Evolutionary conservation across 768 basidiomycete species (phyloP).

Genomic region (Tricholoma sp.): DNA sequence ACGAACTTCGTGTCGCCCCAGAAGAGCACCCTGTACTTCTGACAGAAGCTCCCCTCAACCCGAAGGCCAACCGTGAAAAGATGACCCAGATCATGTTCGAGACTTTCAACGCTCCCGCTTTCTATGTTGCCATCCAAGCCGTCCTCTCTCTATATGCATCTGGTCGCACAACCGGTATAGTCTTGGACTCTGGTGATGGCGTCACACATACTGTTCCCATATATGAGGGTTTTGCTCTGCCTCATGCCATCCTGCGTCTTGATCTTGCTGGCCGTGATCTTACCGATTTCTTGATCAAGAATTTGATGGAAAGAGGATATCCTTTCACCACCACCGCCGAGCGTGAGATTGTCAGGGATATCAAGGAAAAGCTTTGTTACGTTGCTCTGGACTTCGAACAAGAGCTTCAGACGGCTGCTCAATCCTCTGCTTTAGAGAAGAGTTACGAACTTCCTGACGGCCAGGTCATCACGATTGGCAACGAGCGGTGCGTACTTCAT

Average conservation of each 20-base stretch:
- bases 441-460: constrained; percentile 90
- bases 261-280: constrained; percentile 92
- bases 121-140: constrained; percentile 91
- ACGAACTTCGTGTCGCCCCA: constrained; percentile 89
- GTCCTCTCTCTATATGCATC: constrained; percentile 90
- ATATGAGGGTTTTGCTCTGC: constrained; percentile 90
- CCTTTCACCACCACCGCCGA: constrained; percentile 92
- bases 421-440: constrained; percentile 88
- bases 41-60: constrained; percentile 90
- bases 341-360: constrained; percentile 92
- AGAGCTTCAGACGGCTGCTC: constrained; percentile 86
- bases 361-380: constrained; percentile 97
- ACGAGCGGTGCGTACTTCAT: constrained; percentile 74
- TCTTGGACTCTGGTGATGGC: constrained; percentile 95
- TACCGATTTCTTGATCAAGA: constrained; percentile 80
- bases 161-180: constrained; percentile 92
- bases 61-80: constrained; percentile 90
- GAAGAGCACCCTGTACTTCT: constrained; percentile 91
- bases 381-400: constrained; percentile 94
- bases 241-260: constrained; percentile 89
- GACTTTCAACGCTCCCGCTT: constrained; percentile 90
- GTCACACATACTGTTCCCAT: constrained; percentile 96
- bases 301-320: constrained; percentile 88
- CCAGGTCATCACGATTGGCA: constrained; percentile 93
- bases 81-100: constrained; percentile 98